Base-by-base conservation (phyloP, 352 stramenopile species). In the Globisporangium mamillatum region DNA sequence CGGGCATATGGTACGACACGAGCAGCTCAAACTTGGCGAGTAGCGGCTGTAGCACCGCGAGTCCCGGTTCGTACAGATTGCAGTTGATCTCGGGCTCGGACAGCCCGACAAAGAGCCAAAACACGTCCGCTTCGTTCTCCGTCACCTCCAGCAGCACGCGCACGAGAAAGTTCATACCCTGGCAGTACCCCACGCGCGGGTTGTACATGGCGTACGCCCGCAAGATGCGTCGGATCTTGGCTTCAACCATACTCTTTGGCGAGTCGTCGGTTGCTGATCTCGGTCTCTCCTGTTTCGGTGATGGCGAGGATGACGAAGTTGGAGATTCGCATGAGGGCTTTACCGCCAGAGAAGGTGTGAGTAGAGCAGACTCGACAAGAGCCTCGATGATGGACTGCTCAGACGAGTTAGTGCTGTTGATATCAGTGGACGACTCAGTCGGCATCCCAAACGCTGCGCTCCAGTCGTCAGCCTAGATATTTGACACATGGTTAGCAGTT, bases 141-240 rank as follows among this genome's bases (percentile, higher is more conserved):
- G 81, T 74, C 12, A 91, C 79, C 48, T 93, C 82, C 29, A 90
- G 77, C 14, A 96, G 67, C 46, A 93, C 78, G 0, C 84, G 76
- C 6, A 93, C 84, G 52, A 96, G 72, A 52, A 95, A 94, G 38
- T 90, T 92, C 84, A 96, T 93, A n/a, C 89, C 89, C 75, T 96
- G 89, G 65, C 86, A 95, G 69, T 96, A 96, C 18, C 87, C 87
- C 0, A 94, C 84, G 3, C 80, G 75, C 2, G 87, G 87, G 44
- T 95, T 94, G 73, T 93, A 90, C 70, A 92, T 76, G 18, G 90
- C 82, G 58, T 94, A 94, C 4, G 87, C 87, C 22, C 86, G 81
- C 48, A 96, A 70, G 1, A 96, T 82, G 8, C 89, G 84, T 32
- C 89, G 84, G 50, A 93, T 87, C 57, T 84, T 87, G n/a, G 75